Percentiles rank a stretch among this genome's conserved stretches.
phyloP scores from a whole-genome alignment of 2,329 filamentous ascomycete species.

The Phialophora verrucosa region DNA sequence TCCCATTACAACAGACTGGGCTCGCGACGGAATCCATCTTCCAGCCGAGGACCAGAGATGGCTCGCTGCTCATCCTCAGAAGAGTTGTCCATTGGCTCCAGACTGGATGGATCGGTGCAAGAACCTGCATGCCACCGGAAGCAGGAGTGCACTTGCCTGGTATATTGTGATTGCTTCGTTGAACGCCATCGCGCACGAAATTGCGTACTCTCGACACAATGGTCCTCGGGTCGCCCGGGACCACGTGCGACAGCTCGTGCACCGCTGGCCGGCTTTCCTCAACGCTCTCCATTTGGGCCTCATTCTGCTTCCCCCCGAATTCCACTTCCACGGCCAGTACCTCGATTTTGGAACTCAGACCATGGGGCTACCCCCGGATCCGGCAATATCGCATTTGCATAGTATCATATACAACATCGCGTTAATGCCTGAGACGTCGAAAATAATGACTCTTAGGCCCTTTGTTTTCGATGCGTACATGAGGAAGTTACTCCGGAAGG shows the following conservation, averaged over 20 bases:
- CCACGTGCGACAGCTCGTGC: constrained; percentile 4
- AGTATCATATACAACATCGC: constrained; percentile 15
- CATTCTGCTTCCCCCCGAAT: constrained; percentile 41
- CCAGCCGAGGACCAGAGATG: constrained; percentile 46
- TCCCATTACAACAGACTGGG: constrained; percentile 46
- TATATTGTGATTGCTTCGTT: constrained; percentile 49
- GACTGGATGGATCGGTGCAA: constrained; percentile 46
- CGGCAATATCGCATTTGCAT: not conserved
- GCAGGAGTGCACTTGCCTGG: constrained; percentile 47
- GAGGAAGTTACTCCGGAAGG: constrained; percentile 9
- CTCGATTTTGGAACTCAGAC: constrained; percentile 36
- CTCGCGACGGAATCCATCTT: constrained; percentile 45
- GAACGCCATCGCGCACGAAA: constrained; percentile 46
- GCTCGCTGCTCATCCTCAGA: constrained; percentile 40
- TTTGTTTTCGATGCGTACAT: constrained; percentile 21
- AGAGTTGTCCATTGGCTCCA: constrained; percentile 42
- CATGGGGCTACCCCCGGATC: not conserved
- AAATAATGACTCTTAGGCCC: constrained; percentile 14
- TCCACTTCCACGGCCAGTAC: constrained; percentile 43
- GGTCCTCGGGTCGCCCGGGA: constrained; percentile 27
- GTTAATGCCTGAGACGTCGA: constrained; percentile 10
- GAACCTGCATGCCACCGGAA: constrained; percentile 42
- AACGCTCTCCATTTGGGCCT: constrained; percentile 45
- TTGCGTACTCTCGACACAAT: constrained; percentile 39
- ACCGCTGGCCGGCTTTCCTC: constrained; percentile 35